phyloP scores from a whole-genome alignment of 495 filamentous ascomycete genomes.

The Evansstolkia leycettana region DNA sequence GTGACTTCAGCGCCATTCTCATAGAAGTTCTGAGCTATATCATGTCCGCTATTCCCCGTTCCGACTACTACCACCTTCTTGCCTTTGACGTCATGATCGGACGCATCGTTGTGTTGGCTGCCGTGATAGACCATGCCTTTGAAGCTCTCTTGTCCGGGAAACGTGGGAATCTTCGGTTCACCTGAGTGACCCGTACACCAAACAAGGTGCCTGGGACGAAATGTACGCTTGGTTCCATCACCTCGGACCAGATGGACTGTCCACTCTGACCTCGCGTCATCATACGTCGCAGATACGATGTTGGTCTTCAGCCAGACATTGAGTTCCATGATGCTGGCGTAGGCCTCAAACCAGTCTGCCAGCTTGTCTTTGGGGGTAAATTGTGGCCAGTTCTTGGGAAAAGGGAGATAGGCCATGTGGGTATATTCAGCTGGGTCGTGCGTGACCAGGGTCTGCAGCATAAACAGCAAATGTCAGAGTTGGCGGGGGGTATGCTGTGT shows the following conservation, averaged over 20 bases:
- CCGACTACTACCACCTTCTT: slow-evolving; percentile 69
- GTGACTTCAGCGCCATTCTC: slow-evolving; percentile 76
- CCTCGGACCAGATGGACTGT: slow-evolving; percentile 45
- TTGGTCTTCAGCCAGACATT: slow-evolving; percentile 59
- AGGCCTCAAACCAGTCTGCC: slow-evolving; percentile 65
- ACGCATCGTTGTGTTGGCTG: slow-evolving; percentile 54
- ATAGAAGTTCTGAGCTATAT: slow-evolving; percentile 73
- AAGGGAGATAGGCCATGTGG: slow-evolving; percentile 60
- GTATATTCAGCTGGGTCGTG: slow-evolving; percentile 72
- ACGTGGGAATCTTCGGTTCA: slow-evolving; percentile 48
- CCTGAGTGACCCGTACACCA: slow-evolving; percentile 65
- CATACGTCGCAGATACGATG: slow-evolving; percentile 38
- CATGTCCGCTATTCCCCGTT: slow-evolving; percentile 68
- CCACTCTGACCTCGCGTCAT: slow-evolving; percentile 45
- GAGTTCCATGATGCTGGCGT: slow-evolving; percentile 58
- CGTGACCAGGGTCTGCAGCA: slow-evolving; percentile 48
- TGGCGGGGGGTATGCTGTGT: too few relatives aligned
- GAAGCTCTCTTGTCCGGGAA: slow-evolving; percentile 53
- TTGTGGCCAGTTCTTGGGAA: slow-evolving; percentile 52
- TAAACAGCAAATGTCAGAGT: too few relatives aligned
- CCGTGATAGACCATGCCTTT: slow-evolving; percentile 43
- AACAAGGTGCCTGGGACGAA: slow-evolving; percentile 57
- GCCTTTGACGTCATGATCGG: slow-evolving; percentile 18
- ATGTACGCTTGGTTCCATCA: slow-evolving; percentile 34
- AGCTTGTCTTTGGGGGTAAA: slow-evolving; percentile 76